Base-by-base conservation (phyloP, 257 asterid genomes). In the Nicotiana benthamiana region DNA sequence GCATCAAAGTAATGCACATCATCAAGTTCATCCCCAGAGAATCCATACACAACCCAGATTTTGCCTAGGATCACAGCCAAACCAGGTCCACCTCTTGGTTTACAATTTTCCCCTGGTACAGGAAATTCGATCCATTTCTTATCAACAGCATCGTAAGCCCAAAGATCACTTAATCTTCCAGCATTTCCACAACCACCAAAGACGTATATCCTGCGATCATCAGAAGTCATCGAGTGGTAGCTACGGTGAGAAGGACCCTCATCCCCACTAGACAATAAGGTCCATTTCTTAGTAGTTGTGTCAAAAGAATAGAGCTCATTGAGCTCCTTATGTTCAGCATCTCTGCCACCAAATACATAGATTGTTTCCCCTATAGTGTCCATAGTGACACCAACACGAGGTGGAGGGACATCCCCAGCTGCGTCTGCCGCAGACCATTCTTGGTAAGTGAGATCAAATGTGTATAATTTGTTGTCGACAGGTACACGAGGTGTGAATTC, bases 21-120 rank as follows among this genome's bases (percentile, higher is more conserved):
- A 65, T 93, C 95, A 12, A 83, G 87, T 89, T 93, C 99, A 12
- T 22, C 92, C 0, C 98, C 99, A 0, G 97, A 86, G 84, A 95
- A 95, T 53, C 99, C 99, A 85, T 93, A 95, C 51, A 95, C 93
- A 34, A 95, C 97, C 99, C 99, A 93, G 20, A 93, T 90, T 75
- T 89, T 93, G 0, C 91, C 97, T 0, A 13, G 80, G 30, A 87
- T 80, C 2, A 87, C 88, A 22, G 86, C 89, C 66, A 95, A 76
- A 13, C 98, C 98, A 1, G 94, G 92, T 12, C 99, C 98, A 54
- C 99, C 99, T 80, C 99, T 91, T 0, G 95, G 97, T 86, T 91
- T 93, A 53, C 92, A 90, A 52, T 32, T 65, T 80, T 88, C 95
- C 52, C 90, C 93, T 0, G 97, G 92, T 28, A 22, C 4, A 10